phyloP scores from a whole-genome alignment of 2,329 filamentous ascomycete genomes.

The Pezicula carpinea region DNA sequence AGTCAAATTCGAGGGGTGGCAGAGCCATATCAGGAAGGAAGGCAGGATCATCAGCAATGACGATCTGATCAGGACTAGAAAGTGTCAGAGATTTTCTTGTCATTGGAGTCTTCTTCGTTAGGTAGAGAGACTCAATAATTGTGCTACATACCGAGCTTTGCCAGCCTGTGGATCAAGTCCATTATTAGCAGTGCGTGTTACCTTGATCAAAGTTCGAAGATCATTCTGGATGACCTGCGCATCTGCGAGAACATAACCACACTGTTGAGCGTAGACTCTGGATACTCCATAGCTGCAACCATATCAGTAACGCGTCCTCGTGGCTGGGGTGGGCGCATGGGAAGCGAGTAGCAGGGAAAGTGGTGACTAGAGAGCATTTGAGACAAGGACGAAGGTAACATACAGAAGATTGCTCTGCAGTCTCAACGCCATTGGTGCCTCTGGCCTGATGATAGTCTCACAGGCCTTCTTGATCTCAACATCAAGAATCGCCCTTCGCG shows the following conservation, averaged over 20 bases:
- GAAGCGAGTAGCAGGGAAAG: background rate
- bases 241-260: conserved; percentile 77
- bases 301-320: conserved; percentile 12
- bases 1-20: conserved; percentile 52
- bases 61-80: conserved; percentile 66
- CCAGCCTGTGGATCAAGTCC: conserved; percentile 67
- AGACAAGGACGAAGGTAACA: conserved; percentile 18
- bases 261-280: conserved; percentile 83
- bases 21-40: conserved; percentile 67
- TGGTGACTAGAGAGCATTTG: too few relatives aligned
- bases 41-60: conserved; percentile 75
- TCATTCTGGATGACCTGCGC: conserved; percentile 68
- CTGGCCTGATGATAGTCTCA: conserved; percentile 78
- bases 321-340: too few relatives aligned
- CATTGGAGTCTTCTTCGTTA: too few relatives aligned
- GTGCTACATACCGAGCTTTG: conserved; percentile 60
- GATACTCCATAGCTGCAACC: conserved; percentile 66
- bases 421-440: conserved; percentile 81
- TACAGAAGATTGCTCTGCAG: conserved; percentile 84
- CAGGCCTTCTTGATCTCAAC: conserved; percentile 87
- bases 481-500: conserved; percentile 79
- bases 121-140: background rate
- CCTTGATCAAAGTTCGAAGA: conserved; percentile 64
- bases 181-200: conserved; percentile 41
- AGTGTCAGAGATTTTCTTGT: conserved; percentile 2